These are phyloP conservation scores for Saccharomycopsis fermentans DNA, from an alignment of 805 yeast species.

Conservation along the genomic window DNA sequence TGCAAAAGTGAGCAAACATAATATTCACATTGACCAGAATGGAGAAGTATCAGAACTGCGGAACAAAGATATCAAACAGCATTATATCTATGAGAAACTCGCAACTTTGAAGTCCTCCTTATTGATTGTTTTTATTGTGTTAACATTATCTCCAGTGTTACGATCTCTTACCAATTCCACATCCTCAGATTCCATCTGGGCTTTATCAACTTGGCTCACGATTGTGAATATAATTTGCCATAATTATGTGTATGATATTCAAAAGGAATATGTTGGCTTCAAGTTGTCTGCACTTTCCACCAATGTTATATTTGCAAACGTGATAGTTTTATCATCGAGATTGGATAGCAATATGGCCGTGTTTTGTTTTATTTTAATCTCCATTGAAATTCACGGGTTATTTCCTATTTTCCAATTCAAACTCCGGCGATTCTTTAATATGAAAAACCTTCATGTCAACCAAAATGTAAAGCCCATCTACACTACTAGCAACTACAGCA, in stretches of 20 bases:
- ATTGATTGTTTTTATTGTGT: slow-evolving; percentile 57
- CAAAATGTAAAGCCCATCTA: neutral
- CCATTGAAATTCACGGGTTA: slow-evolving; percentile 61
- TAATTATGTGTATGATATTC: slow-evolving; percentile 52
- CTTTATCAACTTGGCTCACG: slow-evolving; percentile 71
- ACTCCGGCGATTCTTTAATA: slow-evolving; percentile 21
- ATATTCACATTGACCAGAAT: neutral
- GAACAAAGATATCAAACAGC: slow-evolving; percentile 19
- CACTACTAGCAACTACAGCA: neutral
- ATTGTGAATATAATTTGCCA: slow-evolving; percentile 56
- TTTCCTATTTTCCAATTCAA: slow-evolving; percentile 54
- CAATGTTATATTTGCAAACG: slow-evolving; percentile 74
- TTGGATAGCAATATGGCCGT: slow-evolving; percentile 63
- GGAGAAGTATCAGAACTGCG: slow-evolving; percentile 20
- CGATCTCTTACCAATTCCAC: slow-evolving; percentile 83
- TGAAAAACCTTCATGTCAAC: neutral
- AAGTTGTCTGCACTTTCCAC: slow-evolving; percentile 50
- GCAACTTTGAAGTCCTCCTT: slow-evolving; percentile 50
- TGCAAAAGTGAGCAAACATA: neutral
- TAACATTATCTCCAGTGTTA: slow-evolving; percentile 81
- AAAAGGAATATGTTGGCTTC: slow-evolving; percentile 17
- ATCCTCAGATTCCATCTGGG: slow-evolving; percentile 93
- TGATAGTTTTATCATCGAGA: slow-evolving; percentile 86
- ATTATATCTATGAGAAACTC: slow-evolving; percentile 14
- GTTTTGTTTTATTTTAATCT: slow-evolving; percentile 69